phyloP scores from a whole-genome alignment of 208 protist species.

The Naegleria lovaniensis region DNA sequence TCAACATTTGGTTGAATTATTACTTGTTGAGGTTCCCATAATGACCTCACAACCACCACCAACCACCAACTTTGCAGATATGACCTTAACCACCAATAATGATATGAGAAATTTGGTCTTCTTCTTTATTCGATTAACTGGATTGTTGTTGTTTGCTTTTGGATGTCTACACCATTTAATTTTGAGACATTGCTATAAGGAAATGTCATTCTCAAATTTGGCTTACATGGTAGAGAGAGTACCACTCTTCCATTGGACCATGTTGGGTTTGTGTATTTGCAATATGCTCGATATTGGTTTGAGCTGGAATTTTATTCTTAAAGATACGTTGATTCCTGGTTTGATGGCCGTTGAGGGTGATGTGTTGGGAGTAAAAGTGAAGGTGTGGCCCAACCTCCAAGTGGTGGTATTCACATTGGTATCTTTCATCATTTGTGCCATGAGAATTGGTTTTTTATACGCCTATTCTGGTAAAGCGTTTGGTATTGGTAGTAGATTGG shows the following conservation, averaged over 20 bases:
- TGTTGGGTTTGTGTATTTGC: neutral
- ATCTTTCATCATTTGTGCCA: neutral
- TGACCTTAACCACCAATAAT: too few species aligned
- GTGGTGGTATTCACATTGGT: neutral
- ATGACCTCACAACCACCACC: neutral
- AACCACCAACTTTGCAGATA: too few species aligned
- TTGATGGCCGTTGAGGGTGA: neutral
- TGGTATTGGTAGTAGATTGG: neutral
- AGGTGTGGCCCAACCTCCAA: neutral
- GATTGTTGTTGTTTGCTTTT: neutral
- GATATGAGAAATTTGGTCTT: neutral
- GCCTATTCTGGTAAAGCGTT: neutral
- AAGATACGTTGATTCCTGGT: neutral
- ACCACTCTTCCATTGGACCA: neutral
- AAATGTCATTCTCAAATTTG: neutral
- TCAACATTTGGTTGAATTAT: neutral
- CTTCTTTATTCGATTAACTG: neutral
- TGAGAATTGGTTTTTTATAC: neutral
- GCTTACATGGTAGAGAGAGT: neutral
- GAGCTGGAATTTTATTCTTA: neutral
- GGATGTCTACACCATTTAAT: neutral
- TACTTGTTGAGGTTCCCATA: neutral
- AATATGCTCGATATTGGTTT: neutral
- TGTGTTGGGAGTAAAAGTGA: neutral
- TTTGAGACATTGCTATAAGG: neutral